Percentiles rank a stretch among this genome's conserved stretches.
phyloP scores from a whole-genome alignment of 176 grass and related monocot species.

The Paspalum vaginatum region DNA sequence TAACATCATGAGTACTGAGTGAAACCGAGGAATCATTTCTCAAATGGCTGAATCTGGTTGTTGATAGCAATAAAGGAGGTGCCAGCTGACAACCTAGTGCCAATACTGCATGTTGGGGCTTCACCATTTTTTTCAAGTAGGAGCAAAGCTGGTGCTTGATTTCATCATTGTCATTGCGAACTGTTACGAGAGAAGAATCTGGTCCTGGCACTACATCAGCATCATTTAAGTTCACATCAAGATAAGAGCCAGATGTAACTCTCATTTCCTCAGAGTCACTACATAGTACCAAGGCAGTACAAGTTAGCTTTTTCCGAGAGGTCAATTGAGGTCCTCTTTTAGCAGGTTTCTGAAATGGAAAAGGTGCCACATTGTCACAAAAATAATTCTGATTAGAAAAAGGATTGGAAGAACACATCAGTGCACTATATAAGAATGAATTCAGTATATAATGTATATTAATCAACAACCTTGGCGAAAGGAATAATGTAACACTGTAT shows the following conservation, averaged over 20 bases:
- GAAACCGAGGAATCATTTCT: slow-evolving; percentile 16
- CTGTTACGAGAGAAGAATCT: neutral
- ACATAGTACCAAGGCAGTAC: neutral
- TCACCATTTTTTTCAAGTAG: too few species aligned
- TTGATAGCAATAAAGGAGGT: neutral
- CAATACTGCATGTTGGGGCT: too few species aligned
- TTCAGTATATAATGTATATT: too few species aligned
- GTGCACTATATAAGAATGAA: neutral
- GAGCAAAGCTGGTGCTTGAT: neutral
- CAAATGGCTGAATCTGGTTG: neutral
- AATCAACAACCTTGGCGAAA: neutral
- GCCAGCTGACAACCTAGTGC: too few species aligned
- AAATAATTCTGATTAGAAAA: slow-evolving; percentile 7
- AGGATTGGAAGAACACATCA: neutral
- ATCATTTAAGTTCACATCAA: neutral
- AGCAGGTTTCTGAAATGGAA: slow-evolving; percentile 35
- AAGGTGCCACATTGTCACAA: slow-evolving; percentile 1
- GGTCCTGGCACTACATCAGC: neutral
- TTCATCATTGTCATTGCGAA: slow-evolving; percentile 4
- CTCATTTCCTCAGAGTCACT: slow-evolving; percentile 2
- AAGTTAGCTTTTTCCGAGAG: slow-evolving; percentile 6
- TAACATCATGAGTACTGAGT: neutral
- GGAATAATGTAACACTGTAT: neutral
- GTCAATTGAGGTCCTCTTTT: neutral
- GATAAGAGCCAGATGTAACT: neutral